Percentiles rank a stretch among this genome's conserved stretches.
Evolutionary conservation across 139 green algal species (phyloP).

Genomic region (Chlamydomonas sphaeroides): DNA sequence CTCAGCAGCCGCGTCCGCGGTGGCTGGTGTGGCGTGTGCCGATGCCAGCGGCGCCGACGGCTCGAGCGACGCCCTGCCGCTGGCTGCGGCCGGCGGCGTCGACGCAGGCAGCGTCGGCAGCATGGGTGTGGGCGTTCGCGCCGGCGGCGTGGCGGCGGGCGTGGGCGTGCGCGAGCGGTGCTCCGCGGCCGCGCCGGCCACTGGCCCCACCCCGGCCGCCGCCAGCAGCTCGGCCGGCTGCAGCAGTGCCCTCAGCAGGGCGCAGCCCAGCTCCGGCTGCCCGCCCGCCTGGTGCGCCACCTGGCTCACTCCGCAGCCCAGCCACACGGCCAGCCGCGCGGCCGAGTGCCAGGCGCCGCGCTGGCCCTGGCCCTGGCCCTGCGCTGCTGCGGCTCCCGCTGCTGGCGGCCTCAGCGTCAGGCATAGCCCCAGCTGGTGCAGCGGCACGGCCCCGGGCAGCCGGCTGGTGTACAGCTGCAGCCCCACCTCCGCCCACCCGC

Average conservation of each 20-base stretch:
- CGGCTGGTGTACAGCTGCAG: background rate
- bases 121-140: no score
- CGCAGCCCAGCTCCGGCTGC: background rate
- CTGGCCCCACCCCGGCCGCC: background rate
- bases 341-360: background rate
- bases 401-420: background rate
- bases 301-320: constrained; percentile 15
- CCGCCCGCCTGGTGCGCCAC: background rate
- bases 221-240: background rate
- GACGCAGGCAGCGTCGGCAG: no score
- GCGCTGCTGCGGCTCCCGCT: background rate
- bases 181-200: background rate
- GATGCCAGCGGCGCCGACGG: no score
- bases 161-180: no score
- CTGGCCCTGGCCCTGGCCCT: background rate
- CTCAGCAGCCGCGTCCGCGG: no score
- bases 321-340: background rate
- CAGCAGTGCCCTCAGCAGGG: constrained; percentile 17
- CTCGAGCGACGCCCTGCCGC: no score
- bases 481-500: background rate
- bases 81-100: no score
- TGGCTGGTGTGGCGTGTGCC: no score
- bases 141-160: no score
- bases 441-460: background rate
- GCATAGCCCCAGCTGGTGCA: background rate